Conservation (phyloP, 441 rosid species). For the Theobroma grandiflorum region DNA sequence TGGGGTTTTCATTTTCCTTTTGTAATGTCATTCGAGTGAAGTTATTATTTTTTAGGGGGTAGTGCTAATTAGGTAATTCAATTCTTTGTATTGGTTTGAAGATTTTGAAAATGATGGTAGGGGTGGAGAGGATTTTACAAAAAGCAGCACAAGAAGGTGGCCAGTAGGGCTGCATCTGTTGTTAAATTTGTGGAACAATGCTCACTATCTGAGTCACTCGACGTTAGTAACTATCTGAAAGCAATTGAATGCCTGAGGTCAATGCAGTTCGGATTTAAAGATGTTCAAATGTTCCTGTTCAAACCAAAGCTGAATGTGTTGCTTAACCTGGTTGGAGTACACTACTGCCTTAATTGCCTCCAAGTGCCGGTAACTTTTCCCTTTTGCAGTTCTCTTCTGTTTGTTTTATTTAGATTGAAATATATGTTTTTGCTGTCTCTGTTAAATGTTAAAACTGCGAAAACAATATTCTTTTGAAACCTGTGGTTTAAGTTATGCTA, state of each 20-base stretch:
- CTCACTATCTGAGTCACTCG: constrained; percentile 46
- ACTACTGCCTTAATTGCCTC: constrained; percentile 61
- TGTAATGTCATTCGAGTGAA: background rate
- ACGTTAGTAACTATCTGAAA: constrained; percentile 50
- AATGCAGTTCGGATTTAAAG: constrained; percentile 54
- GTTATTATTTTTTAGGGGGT: constrained; percentile 1
- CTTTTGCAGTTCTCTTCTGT: background rate
- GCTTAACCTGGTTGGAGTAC: constrained; percentile 68
- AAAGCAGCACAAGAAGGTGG: constrained; percentile 56
- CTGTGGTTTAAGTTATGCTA: background rate
- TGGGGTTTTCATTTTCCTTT: constrained; percentile 17
- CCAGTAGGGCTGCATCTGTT: constrained; percentile 42
- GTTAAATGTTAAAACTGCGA: background rate
- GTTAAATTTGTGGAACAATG: constrained; percentile 47
- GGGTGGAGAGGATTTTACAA: constrained; percentile 61
- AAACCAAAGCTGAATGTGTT: constrained; percentile 57
- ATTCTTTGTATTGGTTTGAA: constrained; percentile 6
- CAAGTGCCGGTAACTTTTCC: constrained; percentile 51
- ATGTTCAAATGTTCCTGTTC: constrained; percentile 67
- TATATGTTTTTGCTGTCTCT: background rate
- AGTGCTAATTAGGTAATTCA: background rate
- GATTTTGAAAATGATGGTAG: constrained; percentile 38
- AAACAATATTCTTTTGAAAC: background rate
- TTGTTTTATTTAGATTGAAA: constrained; percentile 1
- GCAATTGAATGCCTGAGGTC: constrained; percentile 53